phyloP scores from a whole-genome alignment of 257 asterid genomes.

The Scutellaria galericulata region DNA sequence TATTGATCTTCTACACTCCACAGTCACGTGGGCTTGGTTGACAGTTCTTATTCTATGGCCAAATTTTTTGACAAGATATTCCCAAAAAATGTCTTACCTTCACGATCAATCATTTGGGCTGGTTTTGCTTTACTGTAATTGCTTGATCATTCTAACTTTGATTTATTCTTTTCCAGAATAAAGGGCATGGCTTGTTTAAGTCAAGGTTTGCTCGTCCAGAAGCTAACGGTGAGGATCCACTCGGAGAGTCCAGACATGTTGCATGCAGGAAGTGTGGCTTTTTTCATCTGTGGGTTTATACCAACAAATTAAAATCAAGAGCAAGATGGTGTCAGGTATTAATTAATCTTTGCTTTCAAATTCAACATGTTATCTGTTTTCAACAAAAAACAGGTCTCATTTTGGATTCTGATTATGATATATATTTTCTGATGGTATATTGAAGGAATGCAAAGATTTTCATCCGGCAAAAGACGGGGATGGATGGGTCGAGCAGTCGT shows the following conservation, averaged over 20 bases:
- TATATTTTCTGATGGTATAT: conserved; percentile 28
- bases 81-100: not conserved
- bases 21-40: not conserved
- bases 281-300: conserved; percentile 74
- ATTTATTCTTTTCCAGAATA: conserved; percentile 53
- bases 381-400: not conserved
- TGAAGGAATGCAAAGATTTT: conserved; percentile 90
- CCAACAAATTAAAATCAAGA: conserved; percentile 75
- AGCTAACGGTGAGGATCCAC: conserved; percentile 58
- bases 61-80: not conserved
- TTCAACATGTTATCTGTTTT: not conserved
- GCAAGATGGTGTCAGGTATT: conserved; percentile 99
- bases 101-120: not conserved
- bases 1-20: not conserved
- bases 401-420: conserved; percentile 33
- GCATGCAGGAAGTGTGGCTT: conserved; percentile 90
- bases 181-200: conserved; percentile 58
- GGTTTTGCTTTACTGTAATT: conserved; percentile 1
- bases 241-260: conserved; percentile 67
- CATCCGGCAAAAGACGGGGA: conserved; percentile 98
- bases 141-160: conserved; percentile 19
- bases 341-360: conserved; percentile 22
- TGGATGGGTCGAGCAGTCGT: conserved; percentile 98
- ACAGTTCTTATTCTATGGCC: not conserved
- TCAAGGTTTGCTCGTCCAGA: conserved; percentile 57